These are phyloP conservation scores for Shiraia sp. DNA, from an alignment of 2,329 filamentous ascomycete species.

Conservation along the genomic window DNA sequence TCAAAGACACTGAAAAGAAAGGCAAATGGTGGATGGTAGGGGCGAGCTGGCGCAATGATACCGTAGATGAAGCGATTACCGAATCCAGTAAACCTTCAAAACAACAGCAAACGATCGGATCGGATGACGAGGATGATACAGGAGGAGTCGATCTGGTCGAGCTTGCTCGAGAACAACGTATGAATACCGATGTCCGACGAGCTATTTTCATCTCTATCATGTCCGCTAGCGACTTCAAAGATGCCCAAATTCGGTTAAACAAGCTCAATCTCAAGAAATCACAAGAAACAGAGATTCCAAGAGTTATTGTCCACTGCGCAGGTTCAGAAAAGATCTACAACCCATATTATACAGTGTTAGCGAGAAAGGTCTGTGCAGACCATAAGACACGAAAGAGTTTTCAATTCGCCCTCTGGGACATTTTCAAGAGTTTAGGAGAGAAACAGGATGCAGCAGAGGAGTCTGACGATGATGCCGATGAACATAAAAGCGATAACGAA, in stretches of 20 bases:
- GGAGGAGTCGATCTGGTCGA: slow-evolving; percentile 66
- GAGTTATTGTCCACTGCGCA: slow-evolving; percentile 84
- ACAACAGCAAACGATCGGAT: slow-evolving; percentile 7
- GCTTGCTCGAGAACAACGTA: slow-evolving; percentile 78
- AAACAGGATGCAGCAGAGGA: slow-evolving; percentile 66
- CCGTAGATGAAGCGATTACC: slow-evolving; percentile 38
- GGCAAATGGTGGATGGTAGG: slow-evolving; percentile 99
- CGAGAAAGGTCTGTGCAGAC: slow-evolving; percentile 74
- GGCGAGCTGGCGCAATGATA: slow-evolving; percentile 73
- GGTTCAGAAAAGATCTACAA: slow-evolving; percentile 86
- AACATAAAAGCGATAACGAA: slow-evolving; percentile 51
- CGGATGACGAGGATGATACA: slow-evolving; percentile 25
- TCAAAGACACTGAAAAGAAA: slow-evolving; percentile 79
- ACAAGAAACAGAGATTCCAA: slow-evolving; percentile 83
- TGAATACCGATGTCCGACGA: slow-evolving; percentile 83
- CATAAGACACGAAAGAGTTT: slow-evolving; percentile 80
- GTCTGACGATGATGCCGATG: slow-evolving; percentile 58
- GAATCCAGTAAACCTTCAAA: slow-evolving; percentile 41
- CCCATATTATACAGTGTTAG: slow-evolving; percentile 88
- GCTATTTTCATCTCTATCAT: slow-evolving; percentile 94
- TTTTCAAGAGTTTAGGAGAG: slow-evolving; percentile 86
- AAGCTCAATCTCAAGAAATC: slow-evolving; percentile 85
- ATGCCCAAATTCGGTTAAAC: slow-evolving; percentile 77
- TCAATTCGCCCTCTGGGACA: slow-evolving; percentile 82
- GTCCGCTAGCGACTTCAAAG: slow-evolving; percentile 79